Percentiles rank a stretch among this genome's conserved stretches.
phyloP scores from a whole-genome alignment of 2,329 filamentous ascomycete species.

The Xylaria sp. region DNA sequence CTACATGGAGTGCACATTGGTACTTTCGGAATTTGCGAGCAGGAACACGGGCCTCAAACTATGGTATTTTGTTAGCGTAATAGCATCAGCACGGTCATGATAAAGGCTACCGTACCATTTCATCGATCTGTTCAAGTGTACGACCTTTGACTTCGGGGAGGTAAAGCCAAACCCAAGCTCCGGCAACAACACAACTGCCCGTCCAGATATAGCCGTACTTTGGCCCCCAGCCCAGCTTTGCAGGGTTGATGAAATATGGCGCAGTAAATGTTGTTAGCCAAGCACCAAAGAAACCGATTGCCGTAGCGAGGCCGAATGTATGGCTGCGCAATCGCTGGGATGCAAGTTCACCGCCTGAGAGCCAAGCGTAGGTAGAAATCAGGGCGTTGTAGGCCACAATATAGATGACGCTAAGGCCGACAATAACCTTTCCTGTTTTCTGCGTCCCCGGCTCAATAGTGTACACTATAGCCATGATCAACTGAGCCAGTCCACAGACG shows the following conservation, averaged over 20 bases:
- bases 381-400: constrained; percentile 65
- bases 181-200: constrained; percentile 49
- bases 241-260: constrained; percentile 68
- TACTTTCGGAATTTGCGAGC: constrained; percentile 52
- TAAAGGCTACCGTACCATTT: constrained; percentile 55
- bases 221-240: constrained; percentile 65
- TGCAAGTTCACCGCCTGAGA: constrained; percentile 66
- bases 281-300: constrained; percentile 64
- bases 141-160: constrained; percentile 64
- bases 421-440: constrained; percentile 58
- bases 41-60: constrained; percentile 53
- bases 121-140: constrained; percentile 64
- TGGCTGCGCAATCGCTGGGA: constrained; percentile 66
- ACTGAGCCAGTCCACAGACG: constrained; percentile 63
- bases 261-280: constrained; percentile 68
- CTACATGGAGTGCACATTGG: constrained; percentile 46
- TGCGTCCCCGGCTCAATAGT: constrained; percentile 53
- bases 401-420: constrained; percentile 64
- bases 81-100: constrained; percentile 33
- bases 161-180: constrained; percentile 58
- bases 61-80: constrained; percentile 23
- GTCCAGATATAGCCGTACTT: constrained; percentile 68
- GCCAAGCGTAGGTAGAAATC: constrained; percentile 66
- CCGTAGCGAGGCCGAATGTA: constrained; percentile 65
- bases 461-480: constrained; percentile 64